A percentile compares a stretch with the other conserved stretches of the same genome.
These are phyloP conservation scores for Phytophthora syringae DNA, from an alignment of 352 stramenopile species.

Conservation along the genomic window DNA sequence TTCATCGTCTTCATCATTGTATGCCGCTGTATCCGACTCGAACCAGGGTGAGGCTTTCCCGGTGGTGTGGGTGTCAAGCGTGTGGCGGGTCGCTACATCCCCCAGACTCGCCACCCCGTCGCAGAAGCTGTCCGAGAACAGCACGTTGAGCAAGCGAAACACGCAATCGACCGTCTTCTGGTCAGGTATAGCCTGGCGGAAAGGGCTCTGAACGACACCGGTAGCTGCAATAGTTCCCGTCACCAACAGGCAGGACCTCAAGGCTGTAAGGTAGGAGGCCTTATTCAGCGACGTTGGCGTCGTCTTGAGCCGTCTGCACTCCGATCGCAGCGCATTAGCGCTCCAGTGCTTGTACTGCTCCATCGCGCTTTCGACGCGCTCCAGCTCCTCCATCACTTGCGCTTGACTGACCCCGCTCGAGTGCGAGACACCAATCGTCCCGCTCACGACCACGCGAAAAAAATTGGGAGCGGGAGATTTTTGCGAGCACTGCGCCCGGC, in stretches of 20 bases:
- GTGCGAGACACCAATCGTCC: background rate
- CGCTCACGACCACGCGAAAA: conserved; percentile 2
- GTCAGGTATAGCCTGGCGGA: background rate
- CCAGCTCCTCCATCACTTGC: conserved; percentile 2
- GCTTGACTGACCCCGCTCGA: background rate
- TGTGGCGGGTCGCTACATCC: background rate
- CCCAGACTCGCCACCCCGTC: background rate
- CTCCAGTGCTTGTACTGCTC: background rate
- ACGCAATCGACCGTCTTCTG: background rate
- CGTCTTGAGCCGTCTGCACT: background rate
- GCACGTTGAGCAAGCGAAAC: background rate
- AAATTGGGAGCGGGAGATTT: conserved; percentile 1
- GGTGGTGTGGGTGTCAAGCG: background rate
- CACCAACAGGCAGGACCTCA: background rate
- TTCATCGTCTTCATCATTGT: background rate
- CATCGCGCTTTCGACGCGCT: background rate
- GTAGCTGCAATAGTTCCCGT: background rate
- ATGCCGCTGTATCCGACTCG: background rate
- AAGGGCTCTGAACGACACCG: background rate
- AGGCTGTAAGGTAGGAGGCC: background rate
- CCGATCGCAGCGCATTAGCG: background rate
- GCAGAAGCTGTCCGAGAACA: background rate
- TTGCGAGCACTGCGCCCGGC: too few species aligned
- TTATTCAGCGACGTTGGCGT: background rate
- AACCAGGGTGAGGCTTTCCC: background rate